phyloP scores from a whole-genome alignment of 345 rosid species.

The Arabidopsis arenosa region DNA sequence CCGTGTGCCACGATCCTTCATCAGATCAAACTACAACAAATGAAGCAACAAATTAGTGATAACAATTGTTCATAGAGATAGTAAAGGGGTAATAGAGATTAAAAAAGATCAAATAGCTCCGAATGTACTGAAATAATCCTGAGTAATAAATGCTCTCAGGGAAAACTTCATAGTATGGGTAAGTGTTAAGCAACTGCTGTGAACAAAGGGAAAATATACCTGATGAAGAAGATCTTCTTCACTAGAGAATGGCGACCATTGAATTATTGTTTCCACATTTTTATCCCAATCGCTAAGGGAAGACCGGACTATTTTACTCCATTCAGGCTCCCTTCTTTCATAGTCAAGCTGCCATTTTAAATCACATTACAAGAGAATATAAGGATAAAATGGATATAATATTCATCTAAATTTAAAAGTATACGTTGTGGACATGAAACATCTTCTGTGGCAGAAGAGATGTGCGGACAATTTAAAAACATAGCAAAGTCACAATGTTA shows the following conservation, averaged over 20 bases:
- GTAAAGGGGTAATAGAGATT: background rate
- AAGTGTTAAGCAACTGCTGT: slow-evolving; percentile 11
- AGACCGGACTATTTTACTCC: slow-evolving; percentile 62
- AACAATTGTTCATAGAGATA: background rate
- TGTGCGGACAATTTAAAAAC: background rate
- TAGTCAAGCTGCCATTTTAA: slow-evolving; percentile 72
- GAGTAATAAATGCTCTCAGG: background rate
- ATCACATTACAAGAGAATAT: slow-evolving; percentile 29
- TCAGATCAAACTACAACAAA: slow-evolving; percentile 64
- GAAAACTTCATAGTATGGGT: background rate
- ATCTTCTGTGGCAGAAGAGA: slow-evolving; percentile 14
- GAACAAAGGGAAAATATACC: slow-evolving; percentile 48
- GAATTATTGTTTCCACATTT: slow-evolving; percentile 68
- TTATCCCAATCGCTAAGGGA: slow-evolving; percentile 66
- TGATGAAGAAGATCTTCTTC: slow-evolving; percentile 79
- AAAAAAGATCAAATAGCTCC: slow-evolving; percentile 12
- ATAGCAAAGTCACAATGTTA: slow-evolving; percentile 13
- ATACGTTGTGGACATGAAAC: slow-evolving; percentile 8
- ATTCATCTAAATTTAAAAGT: background rate
- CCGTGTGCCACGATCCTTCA: slow-evolving; percentile 82
- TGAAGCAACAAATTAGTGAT: slow-evolving; percentile 24
- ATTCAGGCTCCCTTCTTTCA: slow-evolving; percentile 59
- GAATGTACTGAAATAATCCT: slow-evolving; percentile 4
- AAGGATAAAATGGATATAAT: background rate
- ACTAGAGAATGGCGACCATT: slow-evolving; percentile 87